Percentiles rank a stretch among this genome's conserved stretches.
Evolutionary conservation across 192 early-diverging fungal species (phyloP).

Genomic region (Umbelopsis ramanniana): DNA sequence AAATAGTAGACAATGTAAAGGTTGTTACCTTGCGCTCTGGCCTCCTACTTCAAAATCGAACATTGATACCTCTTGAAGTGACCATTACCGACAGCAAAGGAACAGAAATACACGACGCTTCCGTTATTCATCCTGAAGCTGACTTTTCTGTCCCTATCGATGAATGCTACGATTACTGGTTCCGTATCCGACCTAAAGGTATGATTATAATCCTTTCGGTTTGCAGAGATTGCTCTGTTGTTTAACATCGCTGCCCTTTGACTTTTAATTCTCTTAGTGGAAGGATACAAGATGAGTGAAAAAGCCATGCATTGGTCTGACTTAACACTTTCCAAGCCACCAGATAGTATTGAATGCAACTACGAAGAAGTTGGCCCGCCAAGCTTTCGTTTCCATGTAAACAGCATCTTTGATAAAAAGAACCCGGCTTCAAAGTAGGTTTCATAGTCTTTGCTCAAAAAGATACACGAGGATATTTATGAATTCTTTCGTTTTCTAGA

Average conservation of each 20-base stretch:
- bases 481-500: background rate
- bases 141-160: constrained; percentile 72
- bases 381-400: constrained; percentile 56
- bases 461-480: background rate
- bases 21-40: constrained; percentile 77
- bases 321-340: constrained; percentile 31
- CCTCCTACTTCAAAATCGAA: constrained; percentile 68
- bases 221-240: background rate
- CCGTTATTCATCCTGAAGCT: constrained; percentile 54
- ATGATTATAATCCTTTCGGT: constrained; percentile 32
- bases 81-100: constrained; percentile 57
- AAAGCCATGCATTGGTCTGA: constrained; percentile 75
- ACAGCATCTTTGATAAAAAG: constrained; percentile 37
- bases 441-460: background rate
- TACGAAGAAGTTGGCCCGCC: constrained; percentile 25
- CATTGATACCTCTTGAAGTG: constrained; percentile 62
- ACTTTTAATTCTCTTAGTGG: background rate
- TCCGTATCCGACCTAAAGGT: constrained; percentile 70
- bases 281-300: constrained; percentile 69
- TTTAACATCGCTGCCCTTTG: background rate
- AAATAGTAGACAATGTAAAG: constrained; percentile 75
- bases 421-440: constrained; percentile 24
- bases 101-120: constrained; percentile 39
- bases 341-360: constrained; percentile 44
- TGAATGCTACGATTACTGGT: constrained; percentile 65